These are phyloP conservation scores for Beauveria pseudobassiana DNA, from an alignment of 2,329 filamentous ascomycete species.

Conservation along the genomic window DNA sequence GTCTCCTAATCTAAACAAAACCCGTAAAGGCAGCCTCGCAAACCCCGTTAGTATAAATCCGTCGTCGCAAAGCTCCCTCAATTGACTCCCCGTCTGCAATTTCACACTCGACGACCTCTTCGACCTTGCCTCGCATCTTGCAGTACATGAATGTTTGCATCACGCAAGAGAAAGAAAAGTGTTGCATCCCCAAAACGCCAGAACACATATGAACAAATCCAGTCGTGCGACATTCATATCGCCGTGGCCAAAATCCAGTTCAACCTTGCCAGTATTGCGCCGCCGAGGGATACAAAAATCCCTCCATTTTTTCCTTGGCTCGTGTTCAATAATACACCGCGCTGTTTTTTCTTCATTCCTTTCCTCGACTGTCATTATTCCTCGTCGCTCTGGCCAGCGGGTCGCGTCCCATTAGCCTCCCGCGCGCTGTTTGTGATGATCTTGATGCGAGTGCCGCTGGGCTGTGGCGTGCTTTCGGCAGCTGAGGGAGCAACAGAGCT, in stretches of 20 bases:
- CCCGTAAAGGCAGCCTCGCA: neutral
- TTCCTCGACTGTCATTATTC: constrained; percentile 28
- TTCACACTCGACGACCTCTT: neutral
- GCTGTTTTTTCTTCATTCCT: constrained; percentile 12
- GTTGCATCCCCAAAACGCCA: constrained; percentile 17
- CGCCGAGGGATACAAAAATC: constrained; percentile 3
- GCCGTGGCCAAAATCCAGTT: constrained; percentile 1
- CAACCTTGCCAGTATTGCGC: constrained; percentile 11
- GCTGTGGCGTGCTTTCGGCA: constrained; percentile 57
- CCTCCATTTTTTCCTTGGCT: constrained; percentile 10
- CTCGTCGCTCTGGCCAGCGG: constrained; percentile 44
- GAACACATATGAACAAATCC: constrained; percentile 16
- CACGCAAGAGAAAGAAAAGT: neutral
- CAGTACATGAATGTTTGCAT: neutral
- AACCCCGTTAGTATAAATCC: neutral
- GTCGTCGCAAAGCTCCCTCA: neutral
- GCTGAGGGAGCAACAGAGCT: constrained; percentile 43
- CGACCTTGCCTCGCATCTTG: neutral
- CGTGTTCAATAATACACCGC: constrained; percentile 10
- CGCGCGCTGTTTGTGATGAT: constrained; percentile 43
- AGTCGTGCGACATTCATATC: neutral
- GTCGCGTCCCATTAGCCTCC: constrained; percentile 32
- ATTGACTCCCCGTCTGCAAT: neutral
- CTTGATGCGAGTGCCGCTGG: constrained; percentile 61
- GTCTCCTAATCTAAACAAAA: constrained; percentile 26